Evolutionary conservation across 2,329 filamentous ascomycete genomes (phyloP).

Genomic region (Fusarium buharicum): DNA sequence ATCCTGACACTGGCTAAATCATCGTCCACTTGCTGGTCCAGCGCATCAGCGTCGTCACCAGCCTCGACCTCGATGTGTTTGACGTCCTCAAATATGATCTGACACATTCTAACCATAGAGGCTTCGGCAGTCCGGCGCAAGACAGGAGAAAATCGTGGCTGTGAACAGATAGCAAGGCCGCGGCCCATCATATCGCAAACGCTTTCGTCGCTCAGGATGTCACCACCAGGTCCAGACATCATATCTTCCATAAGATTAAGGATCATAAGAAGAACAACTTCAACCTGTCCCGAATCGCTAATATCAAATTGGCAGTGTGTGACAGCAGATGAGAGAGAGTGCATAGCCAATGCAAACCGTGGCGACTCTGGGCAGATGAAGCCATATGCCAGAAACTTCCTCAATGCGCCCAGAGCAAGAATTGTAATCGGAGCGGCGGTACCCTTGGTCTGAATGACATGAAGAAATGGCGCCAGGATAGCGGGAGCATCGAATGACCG

Average conservation of each 20-base stretch:
- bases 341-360: conserved; percentile 91
- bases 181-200: conserved; percentile 99
- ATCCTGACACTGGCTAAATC: conserved; percentile 84
- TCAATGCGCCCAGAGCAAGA: conserved; percentile 89
- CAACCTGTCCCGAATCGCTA: conserved; percentile 92
- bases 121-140: conserved; percentile 92
- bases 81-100: conserved; percentile 94
- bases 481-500: conserved; percentile 87
- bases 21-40: conserved; percentile 73
- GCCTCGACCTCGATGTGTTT: conserved; percentile 83
- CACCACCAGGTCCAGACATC: conserved; percentile 91
- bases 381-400: conserved; percentile 96
- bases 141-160: conserved; percentile 89
- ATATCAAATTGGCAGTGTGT: conserved; percentile 98
- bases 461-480: conserved; percentile 91
- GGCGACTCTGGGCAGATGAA: conserved; percentile 87
- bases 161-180: conserved; percentile 95
- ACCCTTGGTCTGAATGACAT: conserved; percentile 95
- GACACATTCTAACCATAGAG: conserved; percentile 98
- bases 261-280: conserved; percentile 94
- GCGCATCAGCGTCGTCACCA: conserved; percentile 70
- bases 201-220: conserved; percentile 95
- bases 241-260: conserved; percentile 98
- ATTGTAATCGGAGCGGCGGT: conserved; percentile 97
- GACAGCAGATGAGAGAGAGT: conserved; percentile 91